phyloP scores from a whole-genome alignment of 2,329 filamentous ascomycete genomes.

The Pestalotiopsis sp. region DNA sequence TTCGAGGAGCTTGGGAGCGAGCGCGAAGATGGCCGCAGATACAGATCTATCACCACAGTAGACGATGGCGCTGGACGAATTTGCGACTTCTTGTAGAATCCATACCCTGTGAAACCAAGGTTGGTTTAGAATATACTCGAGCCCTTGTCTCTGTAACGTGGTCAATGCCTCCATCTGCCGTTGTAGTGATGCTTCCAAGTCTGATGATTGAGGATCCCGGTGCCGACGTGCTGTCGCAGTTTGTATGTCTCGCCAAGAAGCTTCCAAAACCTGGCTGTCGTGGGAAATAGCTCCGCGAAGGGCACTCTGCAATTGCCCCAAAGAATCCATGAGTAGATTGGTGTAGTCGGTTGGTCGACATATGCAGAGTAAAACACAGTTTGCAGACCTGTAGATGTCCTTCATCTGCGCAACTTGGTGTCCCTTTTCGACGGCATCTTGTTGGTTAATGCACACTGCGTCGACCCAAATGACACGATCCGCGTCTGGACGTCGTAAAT shows the following conservation, averaged over 20 bases:
- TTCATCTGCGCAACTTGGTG: neutral
- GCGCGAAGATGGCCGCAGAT: neutral
- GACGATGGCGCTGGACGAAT: neutral
- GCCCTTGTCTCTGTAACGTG: neutral
- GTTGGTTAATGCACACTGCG: constrained; percentile 6
- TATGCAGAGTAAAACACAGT: neutral
- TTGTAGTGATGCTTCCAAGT: neutral
- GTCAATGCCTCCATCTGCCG: neutral
- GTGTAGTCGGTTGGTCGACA: neutral
- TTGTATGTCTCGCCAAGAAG: neutral
- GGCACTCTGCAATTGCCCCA: neutral
- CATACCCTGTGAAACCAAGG: neutral
- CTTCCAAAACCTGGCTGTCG: neutral
- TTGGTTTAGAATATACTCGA: neutral
- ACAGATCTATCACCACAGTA: neutral
- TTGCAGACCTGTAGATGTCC: neutral
- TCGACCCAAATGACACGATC: constrained; percentile 4
- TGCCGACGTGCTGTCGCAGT: neutral
- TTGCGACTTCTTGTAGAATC: neutral
- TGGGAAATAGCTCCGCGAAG: neutral
- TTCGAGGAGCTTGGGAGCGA: neutral
- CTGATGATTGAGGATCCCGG: neutral
- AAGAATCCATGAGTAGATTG: neutral
- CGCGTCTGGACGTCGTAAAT: neutral
- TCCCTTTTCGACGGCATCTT: neutral